Base-by-base conservation (phyloP, 1,139 yeast species). In the Pneumocystis carinii region DNA sequence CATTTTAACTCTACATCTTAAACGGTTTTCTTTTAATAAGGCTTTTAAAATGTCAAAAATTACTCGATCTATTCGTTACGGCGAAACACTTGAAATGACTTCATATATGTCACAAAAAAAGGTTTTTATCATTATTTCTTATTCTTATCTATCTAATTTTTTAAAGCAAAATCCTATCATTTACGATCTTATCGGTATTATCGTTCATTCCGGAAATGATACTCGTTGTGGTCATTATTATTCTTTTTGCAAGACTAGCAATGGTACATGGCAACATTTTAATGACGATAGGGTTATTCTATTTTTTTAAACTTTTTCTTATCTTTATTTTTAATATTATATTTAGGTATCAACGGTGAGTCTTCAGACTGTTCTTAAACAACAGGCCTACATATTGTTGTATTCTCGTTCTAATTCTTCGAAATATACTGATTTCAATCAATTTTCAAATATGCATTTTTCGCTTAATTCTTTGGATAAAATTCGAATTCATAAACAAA, bases 281-380 rank as follows among this genome's bases (percentile, higher is more conserved):
- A 97, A 92, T 72, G 99, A 92, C 72, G 97, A 92, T 70, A 83
- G 85, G 71, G 84, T 89, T n/a, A n/a, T n/a, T n/a, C n/a, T n/a
- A n/a, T n/a, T n/a, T n/a, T n/a, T n/a, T n/a, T n/a, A n/a, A n/a
- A n/a, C n/a, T n/a, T 71, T 78, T 82, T 64, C 84, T 82, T 63
- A 14, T 14, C 4, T 29, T 32, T n/a, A n/a, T n/a, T 2, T 29
- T 53, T 27, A 27, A 14, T 12, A 53, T 14, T 6, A 8, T n/a
- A 2, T 2, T 4, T 17, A 56, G 59, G 59, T 57, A 8, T 37
- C 42, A 5, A 57, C 59, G 14, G 59, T 39, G 3, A 27, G 42
- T 12, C 42, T 39, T 12, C 42, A 39, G 7, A 39, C 41, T 6
- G 96, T 89, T 1, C 77, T 89, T 69, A 81, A 82, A 70, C 95